Base-by-base conservation (phyloP, 2,329 filamentous ascomycete genomes). In the Hymenoscyphus occultus region DNA sequence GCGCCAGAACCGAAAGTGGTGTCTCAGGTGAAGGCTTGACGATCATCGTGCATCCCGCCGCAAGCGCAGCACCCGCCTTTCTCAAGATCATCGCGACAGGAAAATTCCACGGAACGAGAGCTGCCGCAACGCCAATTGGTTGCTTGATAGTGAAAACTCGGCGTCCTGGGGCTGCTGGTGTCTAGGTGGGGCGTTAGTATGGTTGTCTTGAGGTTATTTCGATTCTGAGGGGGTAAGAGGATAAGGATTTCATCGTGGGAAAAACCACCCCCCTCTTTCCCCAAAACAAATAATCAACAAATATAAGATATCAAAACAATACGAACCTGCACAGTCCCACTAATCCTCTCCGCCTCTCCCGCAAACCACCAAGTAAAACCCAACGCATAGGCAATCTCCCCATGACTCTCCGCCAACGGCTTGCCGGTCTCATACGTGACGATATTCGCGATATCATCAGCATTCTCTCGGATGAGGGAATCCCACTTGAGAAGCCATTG, bases 101-200 rank as follows among this genome's bases (percentile, higher is more conserved):
- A 69, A 90, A 90, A 71, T 91, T 90, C 89, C 89, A 91, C 4
- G 89, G 89, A 1, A 91, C 88, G 16, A 92, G 77, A 0, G 88
- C 89, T 0, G 83, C 88, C 0, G 84, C 82, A 12, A 90, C 87
- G 63, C 89, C 89, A 65, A 91, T 82, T 0, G 89, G 89, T 76
- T 91, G 89, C 79, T 93, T 93, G 70, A 93, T 83, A 0, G 88
- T 90, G 67, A 93, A 84, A 2, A 88, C 82, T 13, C 90, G 81
- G 5, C 90, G 80, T 39, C 86, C 85, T 0, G 90, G 85, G 0
- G 84, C 78, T 0, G 89, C 80, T 0, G 87, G 82, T 0, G 82
- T 80, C 57, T 85, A 10, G 35, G 2, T 35, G 9, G 5, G 9
- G 35, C 5, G 35, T 35, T 35, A 35, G 35, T 10, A 35, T 35